Evolutionary conservation across 192 early-diverging fungal genomes (phyloP).

Genomic region (Mortierella alpina): DNA sequence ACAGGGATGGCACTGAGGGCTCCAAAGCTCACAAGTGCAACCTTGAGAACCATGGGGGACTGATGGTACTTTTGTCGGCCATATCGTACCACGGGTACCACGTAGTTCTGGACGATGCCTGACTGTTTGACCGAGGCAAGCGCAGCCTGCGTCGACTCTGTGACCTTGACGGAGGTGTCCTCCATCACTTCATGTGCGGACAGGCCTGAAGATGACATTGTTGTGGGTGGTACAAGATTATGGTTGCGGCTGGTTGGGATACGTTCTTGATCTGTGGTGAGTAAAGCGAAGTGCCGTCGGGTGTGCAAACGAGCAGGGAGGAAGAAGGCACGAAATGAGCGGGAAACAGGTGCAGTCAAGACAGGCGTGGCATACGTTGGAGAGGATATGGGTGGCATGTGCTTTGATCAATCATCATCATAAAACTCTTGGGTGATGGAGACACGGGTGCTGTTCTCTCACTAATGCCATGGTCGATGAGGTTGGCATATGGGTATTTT

Average conservation of each 20-base stretch:
- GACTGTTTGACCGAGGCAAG: constrained; percentile 11
- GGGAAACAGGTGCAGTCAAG: too few species aligned
- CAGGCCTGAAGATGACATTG: neutral
- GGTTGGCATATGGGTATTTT: too few species aligned
- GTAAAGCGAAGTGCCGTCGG: neutral
- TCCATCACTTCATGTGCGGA: constrained; percentile 15
- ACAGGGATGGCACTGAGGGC: constrained; percentile 23
- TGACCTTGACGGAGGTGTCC: constrained; percentile 10
- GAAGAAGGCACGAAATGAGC: neutral
- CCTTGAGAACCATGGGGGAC: neutral
- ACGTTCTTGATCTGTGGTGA: neutral
- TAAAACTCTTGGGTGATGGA: too few species aligned
- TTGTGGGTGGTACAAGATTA: neutral
- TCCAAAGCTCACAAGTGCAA: constrained; percentile 9
- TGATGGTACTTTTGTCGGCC: neutral
- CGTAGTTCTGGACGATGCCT: constrained; percentile 14
- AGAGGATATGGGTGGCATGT: too few species aligned
- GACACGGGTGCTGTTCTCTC: too few species aligned
- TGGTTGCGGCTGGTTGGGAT: neutral
- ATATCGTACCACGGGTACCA: constrained; percentile 6
- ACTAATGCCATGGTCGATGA: too few species aligned
- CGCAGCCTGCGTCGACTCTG: constrained; percentile 10
- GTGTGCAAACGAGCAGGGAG: neutral
- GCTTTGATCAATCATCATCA: too few species aligned
- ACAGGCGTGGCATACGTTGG: too few species aligned